Evolutionary conservation across 345 rosid genomes (phyloP), one percentile per base, ranked within the genome.

Genomic region (Gossypium anomalum): DNA sequence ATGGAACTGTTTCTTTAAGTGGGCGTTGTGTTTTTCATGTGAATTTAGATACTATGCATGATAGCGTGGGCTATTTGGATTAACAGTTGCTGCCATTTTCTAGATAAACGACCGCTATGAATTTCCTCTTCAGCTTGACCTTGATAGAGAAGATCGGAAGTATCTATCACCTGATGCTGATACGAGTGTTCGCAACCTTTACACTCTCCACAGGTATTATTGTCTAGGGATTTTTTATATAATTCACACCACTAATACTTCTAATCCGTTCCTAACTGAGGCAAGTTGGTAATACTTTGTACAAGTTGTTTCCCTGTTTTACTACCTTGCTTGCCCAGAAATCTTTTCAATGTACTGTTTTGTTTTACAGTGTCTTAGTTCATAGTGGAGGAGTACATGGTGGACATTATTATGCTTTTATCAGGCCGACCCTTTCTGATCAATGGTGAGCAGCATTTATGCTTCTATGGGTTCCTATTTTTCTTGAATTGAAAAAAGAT

Each of bases 321-420:
- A 22, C 34, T 22, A 22, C 71, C 19, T 23, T 67, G 41, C 56
- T 67, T 25, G 7, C 15, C 11, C 8, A 56, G 14, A 67, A 67
- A 2, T 16, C 1, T 38, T 38, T 62, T 58, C 22, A 9, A 63
- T 70, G 59, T 16, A 19, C 19, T 58, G 72, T 72, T 80, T 23
- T 74, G 58, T 70, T 71, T 17, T 78, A 71, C 86, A 94, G 98
- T 75, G 98, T 94, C 75, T 85, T 94, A 83, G 98, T 94, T 84
- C 98, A 94, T 62, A 94, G 98, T 53, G 98, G 98, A 72, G 98
- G 98, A 60, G 90, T 94, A 75, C 98, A 94, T 76, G 98, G 98
- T 72, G 98, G 98, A 62, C 98, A 94, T 79, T 94, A 94, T 79
- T 94, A 94, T 87, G 98, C 98, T 64, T 94, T 85, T 78, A 94